Evolutionary conservation across 2,329 filamentous ascomycete species (phyloP), one percentile per base, ranked within the genome.

Genomic region (Verticillium tricorpus): DNA sequence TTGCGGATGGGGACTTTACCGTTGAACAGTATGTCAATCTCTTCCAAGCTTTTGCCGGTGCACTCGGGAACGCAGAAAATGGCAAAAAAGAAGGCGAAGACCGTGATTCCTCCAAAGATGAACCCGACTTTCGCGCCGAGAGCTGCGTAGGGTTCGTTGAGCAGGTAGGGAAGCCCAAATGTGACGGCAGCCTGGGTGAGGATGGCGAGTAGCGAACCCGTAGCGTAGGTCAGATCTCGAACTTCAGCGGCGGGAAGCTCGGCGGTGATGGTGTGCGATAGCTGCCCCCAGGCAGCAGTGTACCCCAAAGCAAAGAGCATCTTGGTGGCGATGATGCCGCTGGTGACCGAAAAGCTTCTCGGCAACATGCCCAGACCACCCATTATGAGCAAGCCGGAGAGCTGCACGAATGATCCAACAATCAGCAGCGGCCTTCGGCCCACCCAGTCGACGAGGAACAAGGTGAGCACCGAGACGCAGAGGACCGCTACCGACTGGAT

Each of bases 41-140:
- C 89, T 75, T 93, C 91, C 1, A 94, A 80, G 0, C 85, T 88
- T 3, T 89, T 83, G 61, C 88, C 89, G 69, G 89, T 87, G 58
- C 72, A 75, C 63, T 79, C 78, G 3, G 77, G 77, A 8, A 79
- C 69, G 60, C 72, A 69, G 31, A 72, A 66, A 56, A 64, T 71
- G 2, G 64, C 64, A 39, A 72, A 71, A 1, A 72, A 50, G 6
- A 68, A 37, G 1, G 67, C 63, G 31, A 63, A 28, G 31, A 70
- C 60, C 8, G 70, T 66, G 34, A 71, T 64, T 22, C 67, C 60
- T 3, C 72, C 74, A 54, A 72, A 76, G 58, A 76, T 72, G 59
- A 76, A 76, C 14, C 73, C 74, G 2, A 76, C 70, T 60, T 75
- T 75, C 8, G 71, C 67, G 1, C 71, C 70, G 7, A 78, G 69